Evolutionary conservation across 2,329 filamentous ascomycete genomes (phyloP).

Genomic region (Trichocomaceae sp.): DNA sequence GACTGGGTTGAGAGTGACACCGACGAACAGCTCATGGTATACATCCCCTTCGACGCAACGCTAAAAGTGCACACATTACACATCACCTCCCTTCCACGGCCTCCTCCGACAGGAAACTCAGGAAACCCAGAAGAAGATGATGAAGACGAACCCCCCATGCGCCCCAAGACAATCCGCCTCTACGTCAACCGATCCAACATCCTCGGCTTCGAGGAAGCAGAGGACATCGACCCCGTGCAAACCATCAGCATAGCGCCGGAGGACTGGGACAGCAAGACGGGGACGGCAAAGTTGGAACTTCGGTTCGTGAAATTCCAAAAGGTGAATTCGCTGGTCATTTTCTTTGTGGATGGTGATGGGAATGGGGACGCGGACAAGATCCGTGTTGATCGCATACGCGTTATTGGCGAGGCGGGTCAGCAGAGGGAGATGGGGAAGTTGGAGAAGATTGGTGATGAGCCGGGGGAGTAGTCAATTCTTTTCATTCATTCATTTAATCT

Average conservation of each 20-base stretch:
- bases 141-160: constrained; percentile 68
- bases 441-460: constrained; percentile 83
- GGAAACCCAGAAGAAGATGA: constrained; percentile 52
- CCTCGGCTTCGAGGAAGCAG: constrained; percentile 90
- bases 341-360: constrained; percentile 78
- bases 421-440: constrained; percentile 91
- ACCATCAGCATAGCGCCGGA: constrained; percentile 63
- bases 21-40: constrained; percentile 93
- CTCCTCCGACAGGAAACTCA: neutral
- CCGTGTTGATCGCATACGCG: constrained; percentile 54
- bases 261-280: constrained; percentile 71
- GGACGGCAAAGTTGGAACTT: constrained; percentile 64
- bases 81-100: constrained; percentile 71
- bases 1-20: constrained; percentile 97
- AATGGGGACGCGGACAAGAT: constrained; percentile 79
- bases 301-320: constrained; percentile 98
- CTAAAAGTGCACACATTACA: constrained; percentile 83
- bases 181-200: constrained; percentile 87
- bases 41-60: constrained; percentile 77
- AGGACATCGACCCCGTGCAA: constrained; percentile 76
- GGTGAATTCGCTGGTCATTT: constrained; percentile 76
- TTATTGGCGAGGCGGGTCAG: constrained; percentile 85
- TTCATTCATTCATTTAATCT: too few relatives aligned
- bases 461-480: constrained; percentile 46
- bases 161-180: constrained; percentile 75